A percentile compares a stretch with the other conserved stretches of the same genome.
Conservation (phyloP, 1,284 basidiomycete species). For the Meira miltonrushii region DNA sequence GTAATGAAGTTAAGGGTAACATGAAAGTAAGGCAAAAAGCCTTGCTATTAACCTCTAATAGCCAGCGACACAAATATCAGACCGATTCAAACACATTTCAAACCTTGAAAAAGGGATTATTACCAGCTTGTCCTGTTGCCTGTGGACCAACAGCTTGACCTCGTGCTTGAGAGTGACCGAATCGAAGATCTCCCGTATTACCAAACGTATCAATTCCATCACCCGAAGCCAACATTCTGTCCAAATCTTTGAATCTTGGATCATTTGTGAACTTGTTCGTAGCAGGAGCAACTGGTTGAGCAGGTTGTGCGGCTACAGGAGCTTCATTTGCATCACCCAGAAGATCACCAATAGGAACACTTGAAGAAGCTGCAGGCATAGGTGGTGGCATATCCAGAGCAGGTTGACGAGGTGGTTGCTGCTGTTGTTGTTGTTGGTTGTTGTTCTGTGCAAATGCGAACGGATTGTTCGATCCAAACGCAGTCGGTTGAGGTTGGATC, state of each 20-base stretch:
- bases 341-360: slow-evolving; percentile 41
- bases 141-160: slow-evolving; percentile 18
- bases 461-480: slow-evolving; percentile 85
- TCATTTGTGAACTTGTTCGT: slow-evolving; percentile 11
- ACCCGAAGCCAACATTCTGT: slow-evolving; percentile 45
- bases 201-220: slow-evolving; percentile 51
- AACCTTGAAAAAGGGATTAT: slow-evolving; percentile 41
- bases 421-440: slow-evolving; percentile 25
- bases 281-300: slow-evolving; percentile 17
- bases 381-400: slow-evolving; percentile 33
- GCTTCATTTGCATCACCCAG: slow-evolving; percentile 20
- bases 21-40: too few relatives aligned
- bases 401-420: slow-evolving; percentile 20
- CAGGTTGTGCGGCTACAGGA: slow-evolving; percentile 13
- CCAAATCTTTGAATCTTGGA: slow-evolving; percentile 38
- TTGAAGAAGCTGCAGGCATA: neutral
- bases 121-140: slow-evolving; percentile 15
- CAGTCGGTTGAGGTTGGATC: slow-evolving; percentile 59
- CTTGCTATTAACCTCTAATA: too few relatives aligned
- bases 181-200: slow-evolving; percentile 48
- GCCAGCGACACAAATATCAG: too few relatives aligned
- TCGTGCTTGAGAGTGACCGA: slow-evolving; percentile 33
- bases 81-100: slow-evolving; percentile 2
- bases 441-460: slow-evolving; percentile 59
- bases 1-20: too few relatives aligned